These are phyloP conservation scores for Suillus plorans DNA, from an alignment of 768 basidiomycete genomes.

Conservation along the genomic window DNA sequence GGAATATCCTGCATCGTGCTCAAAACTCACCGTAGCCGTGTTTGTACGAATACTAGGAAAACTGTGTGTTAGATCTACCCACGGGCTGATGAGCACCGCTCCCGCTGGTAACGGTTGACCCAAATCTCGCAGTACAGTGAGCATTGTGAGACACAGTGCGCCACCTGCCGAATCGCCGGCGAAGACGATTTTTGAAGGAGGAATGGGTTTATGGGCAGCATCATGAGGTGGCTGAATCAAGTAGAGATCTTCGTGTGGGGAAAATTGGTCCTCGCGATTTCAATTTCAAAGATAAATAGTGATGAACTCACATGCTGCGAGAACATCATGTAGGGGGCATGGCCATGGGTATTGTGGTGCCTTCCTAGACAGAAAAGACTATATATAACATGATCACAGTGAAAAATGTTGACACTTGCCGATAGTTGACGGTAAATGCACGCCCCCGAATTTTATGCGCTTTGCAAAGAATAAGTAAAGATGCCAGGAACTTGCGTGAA, in stretches of 20 bases:
- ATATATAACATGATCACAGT: neutral
- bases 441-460: conserved; percentile 73
- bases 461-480: conserved; percentile 30
- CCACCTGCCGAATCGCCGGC: conserved; percentile 83
- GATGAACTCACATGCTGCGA: conserved; percentile 59
- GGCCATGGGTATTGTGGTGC: conserved; percentile 88
- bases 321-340: conserved; percentile 70
- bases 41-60: conserved; percentile 77
- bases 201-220: conserved; percentile 61
- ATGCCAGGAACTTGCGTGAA: neutral
- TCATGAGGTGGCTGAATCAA: conserved; percentile 66
- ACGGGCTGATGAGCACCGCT: conserved; percentile 76
- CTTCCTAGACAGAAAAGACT: conserved; percentile 43
- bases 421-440: conserved; percentile 62
- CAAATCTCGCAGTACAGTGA: conserved; percentile 69
- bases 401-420: conserved; percentile 24
- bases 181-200: conserved; percentile 67
- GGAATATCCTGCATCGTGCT: neutral
- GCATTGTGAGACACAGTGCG: conserved; percentile 56
- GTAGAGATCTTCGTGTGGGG: conserved; percentile 55
- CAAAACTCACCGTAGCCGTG: conserved; percentile 49
- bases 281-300: neutral
- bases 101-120: conserved; percentile 72
- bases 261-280: neutral
- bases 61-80: conserved; percentile 84